Conservation (phyloP, 1,284 basidiomycete species). For the Cryptococcus sp. region DNA sequence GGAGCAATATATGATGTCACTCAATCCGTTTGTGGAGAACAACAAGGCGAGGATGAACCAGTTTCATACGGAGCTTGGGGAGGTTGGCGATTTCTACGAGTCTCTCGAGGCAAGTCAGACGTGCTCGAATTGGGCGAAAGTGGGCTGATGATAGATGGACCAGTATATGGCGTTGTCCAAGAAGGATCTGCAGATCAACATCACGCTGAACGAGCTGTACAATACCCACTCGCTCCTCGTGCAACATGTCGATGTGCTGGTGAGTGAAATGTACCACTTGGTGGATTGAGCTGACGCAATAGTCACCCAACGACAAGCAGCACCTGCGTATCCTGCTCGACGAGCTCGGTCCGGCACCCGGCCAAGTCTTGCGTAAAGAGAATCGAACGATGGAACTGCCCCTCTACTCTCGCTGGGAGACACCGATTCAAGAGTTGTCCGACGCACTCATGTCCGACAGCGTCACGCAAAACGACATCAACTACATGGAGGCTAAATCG, state of each 20-base stretch:
- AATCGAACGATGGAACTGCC: conserved; percentile 89
- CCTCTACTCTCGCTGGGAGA: conserved; percentile 98
- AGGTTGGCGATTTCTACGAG: conserved; percentile 99
- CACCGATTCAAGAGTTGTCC: conserved; percentile 94
- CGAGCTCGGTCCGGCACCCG: conserved; percentile 85
- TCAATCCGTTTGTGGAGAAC: conserved; percentile 97
- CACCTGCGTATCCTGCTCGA: conserved; percentile 93
- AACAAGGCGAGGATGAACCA: conserved; percentile 96
- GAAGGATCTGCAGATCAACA: conserved; percentile 95
- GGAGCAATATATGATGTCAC: conserved; percentile 95
- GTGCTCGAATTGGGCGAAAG: neutral
- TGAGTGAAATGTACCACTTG: conserved; percentile 49
- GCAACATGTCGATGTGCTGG: conserved; percentile 91
- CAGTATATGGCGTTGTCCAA: conserved; percentile 99
- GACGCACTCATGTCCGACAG: conserved; percentile 86
- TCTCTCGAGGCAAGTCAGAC: conserved; percentile 73
- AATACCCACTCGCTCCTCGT: conserved; percentile 92
- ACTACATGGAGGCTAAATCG: conserved; percentile 99
- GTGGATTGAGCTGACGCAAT: conserved; percentile 2
- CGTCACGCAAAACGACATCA: conserved; percentile 95
- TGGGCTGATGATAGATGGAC: conserved; percentile 79
- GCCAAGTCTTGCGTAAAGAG: conserved; percentile 95
- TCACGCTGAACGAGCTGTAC: conserved; percentile 98
- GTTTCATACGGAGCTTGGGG: conserved; percentile 93
- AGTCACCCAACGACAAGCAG: conserved; percentile 96